A percentile compares a stretch with the other conserved stretches of the same genome.
Evolutionary conservation across 306 rosid genomes (phyloP).

Genomic region (Lithocarpus polystachyus): DNA sequence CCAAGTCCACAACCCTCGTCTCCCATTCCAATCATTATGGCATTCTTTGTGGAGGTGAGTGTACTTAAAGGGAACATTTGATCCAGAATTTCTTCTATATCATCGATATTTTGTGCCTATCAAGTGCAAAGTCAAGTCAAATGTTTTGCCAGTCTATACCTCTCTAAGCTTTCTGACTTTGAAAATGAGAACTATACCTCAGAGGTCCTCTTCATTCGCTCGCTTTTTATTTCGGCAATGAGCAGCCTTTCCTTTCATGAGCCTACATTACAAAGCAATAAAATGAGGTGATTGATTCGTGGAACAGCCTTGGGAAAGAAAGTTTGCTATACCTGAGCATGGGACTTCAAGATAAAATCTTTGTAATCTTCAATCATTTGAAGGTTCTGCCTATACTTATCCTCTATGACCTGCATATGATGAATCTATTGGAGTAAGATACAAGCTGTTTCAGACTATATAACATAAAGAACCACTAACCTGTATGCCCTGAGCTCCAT

Average conservation of each 20-base stretch:
- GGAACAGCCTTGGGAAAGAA: neutral
- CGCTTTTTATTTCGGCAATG: constrained; percentile 3
- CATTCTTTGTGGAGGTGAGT: neutral
- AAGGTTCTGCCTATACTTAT: constrained; percentile 13
- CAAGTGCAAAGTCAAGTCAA: neutral
- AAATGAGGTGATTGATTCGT: neutral
- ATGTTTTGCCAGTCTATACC: no score
- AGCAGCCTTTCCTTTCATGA: neutral
- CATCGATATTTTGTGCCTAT: constrained; percentile 8
- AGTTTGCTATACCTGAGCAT: neutral
- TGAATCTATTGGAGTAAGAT: neutral
- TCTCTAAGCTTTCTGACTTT: neutral
- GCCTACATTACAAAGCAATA: constrained; percentile 10
- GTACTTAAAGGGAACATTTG: neutral
- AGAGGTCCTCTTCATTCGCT: neutral
- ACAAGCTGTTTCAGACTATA: neutral
- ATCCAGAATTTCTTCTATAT: neutral
- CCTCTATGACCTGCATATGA: constrained; percentile 17
- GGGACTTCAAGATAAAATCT: neutral
- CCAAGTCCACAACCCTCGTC: neutral
- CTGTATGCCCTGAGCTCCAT: constrained; percentile 16
- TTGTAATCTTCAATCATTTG: neutral
- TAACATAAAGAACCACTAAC: neutral
- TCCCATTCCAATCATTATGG: neutral
- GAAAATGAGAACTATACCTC: neutral